Evolutionary conservation across 2,329 filamentous ascomycete genomes (phyloP).

Genomic region (Colletotrichum sp.): DNA sequence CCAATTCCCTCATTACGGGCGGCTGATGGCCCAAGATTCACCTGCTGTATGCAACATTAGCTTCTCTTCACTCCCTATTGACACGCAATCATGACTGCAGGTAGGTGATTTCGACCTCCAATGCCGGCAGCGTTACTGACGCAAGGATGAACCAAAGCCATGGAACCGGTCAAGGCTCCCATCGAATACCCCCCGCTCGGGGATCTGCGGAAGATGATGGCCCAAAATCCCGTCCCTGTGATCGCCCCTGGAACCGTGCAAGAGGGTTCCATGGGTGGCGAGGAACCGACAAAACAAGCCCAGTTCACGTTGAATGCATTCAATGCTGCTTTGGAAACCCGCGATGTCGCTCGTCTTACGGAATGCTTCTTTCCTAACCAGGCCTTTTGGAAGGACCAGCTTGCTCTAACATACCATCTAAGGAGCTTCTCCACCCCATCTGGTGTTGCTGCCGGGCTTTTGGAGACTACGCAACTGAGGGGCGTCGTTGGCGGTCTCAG

Average conservation of each 20-base stretch:
- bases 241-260: not conserved
- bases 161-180: not conserved
- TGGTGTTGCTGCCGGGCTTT: not conserved
- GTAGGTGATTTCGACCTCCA: not conserved
- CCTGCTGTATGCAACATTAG: not conserved
- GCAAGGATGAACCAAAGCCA: not conserved
- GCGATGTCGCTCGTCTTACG: not conserved
- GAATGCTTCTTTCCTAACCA: not conserved
- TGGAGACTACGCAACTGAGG: not conserved
- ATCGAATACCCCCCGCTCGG: not conserved
- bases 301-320: not conserved
- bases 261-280: not conserved
- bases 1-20: not conserved
- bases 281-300: not conserved
- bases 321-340: not conserved
- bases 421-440: not conserved
- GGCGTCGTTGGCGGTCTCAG: not conserved
- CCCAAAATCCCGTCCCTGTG: not conserved
- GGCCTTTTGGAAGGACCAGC: conserved; percentile 7
- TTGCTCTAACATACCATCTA: conserved; percentile 12
- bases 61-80: not conserved
- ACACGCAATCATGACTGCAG: not conserved
- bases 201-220: not conserved
- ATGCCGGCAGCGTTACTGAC: not conserved
- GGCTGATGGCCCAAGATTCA: not conserved